Conservation (phyloP, 257 asterid genomes). For the Solanum chiquidenum region DNA sequence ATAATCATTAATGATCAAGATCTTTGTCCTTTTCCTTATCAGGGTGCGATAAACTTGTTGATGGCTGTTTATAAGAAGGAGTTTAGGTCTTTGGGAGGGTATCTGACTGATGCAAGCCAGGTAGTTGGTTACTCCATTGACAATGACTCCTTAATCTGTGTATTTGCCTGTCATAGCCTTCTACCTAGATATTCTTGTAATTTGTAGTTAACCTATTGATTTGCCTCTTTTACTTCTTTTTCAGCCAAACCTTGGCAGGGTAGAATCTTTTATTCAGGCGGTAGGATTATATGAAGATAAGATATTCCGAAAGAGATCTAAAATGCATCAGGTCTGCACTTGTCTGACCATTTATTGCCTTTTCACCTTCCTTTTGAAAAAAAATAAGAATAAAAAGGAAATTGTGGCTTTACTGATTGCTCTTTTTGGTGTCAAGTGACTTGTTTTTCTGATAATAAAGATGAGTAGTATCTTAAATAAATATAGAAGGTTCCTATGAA, state of each 20-base stretch:
- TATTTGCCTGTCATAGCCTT: neutral
- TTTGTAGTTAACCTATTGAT: neutral
- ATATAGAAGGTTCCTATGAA: neutral
- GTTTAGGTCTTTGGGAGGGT: conserved; percentile 47
- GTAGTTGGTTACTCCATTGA: conserved; percentile 11
- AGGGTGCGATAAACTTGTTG: conserved; percentile 48
- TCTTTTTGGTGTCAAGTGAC: neutral
- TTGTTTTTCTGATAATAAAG: neutral
- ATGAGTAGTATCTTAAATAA: neutral
- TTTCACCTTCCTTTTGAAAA: neutral
- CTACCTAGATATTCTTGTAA: neutral
- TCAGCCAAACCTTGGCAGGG: conserved; percentile 73
- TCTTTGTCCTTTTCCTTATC: neutral
- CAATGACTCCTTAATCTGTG: neutral
- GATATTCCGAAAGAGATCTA: conserved; percentile 61
- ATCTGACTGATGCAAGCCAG: conserved; percentile 39
- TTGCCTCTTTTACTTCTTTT: conserved; percentile 6
- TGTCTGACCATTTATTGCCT: neutral
- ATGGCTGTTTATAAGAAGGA: conserved; percentile 44
- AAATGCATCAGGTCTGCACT: conserved; percentile 63
- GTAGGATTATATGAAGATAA: conserved; percentile 44
- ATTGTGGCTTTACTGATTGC: neutral
- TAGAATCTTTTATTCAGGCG: conserved; percentile 36
- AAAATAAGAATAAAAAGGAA: neutral
- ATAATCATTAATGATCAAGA: neutral